Conservation (phyloP, 805 yeast genomes). For the Saturnispora diversa region DNA sequence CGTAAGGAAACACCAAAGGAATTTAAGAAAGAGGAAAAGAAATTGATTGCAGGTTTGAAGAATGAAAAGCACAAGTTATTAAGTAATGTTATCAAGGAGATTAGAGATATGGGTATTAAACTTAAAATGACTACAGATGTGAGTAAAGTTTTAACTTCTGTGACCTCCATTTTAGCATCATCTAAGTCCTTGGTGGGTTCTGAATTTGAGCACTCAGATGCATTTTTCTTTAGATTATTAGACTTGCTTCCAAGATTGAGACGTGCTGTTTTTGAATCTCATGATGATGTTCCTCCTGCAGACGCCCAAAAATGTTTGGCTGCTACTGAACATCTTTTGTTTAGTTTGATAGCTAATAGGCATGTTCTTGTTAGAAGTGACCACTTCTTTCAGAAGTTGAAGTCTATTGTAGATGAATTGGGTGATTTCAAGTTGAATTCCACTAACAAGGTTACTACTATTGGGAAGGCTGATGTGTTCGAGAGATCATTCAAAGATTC, state of each 20-base stretch:
- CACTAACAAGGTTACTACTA: neutral
- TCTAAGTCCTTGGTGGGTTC: constrained; percentile 38
- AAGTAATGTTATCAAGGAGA: constrained; percentile 67
- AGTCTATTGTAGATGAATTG: constrained; percentile 3
- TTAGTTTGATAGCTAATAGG: constrained; percentile 47
- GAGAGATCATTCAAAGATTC: constrained; percentile 3
- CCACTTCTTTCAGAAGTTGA: constrained; percentile 12
- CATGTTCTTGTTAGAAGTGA: constrained; percentile 35
- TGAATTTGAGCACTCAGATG: constrained; percentile 35
- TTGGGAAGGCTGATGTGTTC: neutral
- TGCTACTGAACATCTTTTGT: constrained; percentile 62
- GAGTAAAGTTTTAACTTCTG: constrained; percentile 51
- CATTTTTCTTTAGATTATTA: constrained; percentile 56
- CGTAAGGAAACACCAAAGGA: constrained; percentile 70
- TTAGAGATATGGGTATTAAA: constrained; percentile 70
- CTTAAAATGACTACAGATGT: constrained; percentile 57
- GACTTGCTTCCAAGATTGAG: constrained; percentile 79
- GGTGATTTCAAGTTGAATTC: neutral
- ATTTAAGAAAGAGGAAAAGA: constrained; percentile 67
- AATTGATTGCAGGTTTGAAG: constrained; percentile 59
- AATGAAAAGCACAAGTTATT: constrained; percentile 74
- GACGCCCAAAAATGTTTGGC: constrained; percentile 75
- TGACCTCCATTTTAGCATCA: constrained; percentile 53
- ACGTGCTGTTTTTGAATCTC: constrained; percentile 48
- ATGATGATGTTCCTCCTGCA: constrained; percentile 66